phyloP scores from a whole-genome alignment of 108 stramenopile species.

The Skeletonema costatum region DNA sequence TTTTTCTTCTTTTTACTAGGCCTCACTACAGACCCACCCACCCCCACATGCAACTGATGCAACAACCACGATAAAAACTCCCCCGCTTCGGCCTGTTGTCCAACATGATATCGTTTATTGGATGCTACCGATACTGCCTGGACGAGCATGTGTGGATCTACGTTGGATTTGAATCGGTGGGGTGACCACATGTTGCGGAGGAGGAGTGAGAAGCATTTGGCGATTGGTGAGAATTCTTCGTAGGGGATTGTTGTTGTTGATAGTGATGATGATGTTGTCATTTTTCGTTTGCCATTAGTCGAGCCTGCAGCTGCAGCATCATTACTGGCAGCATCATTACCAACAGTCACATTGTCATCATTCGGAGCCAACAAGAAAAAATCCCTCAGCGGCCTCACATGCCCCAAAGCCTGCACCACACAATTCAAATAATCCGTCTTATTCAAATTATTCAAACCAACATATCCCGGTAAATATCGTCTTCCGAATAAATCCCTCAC shows the following conservation, averaged over 20 bases:
- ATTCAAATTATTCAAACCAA: conserved; percentile 93
- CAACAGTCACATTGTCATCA: not conserved
- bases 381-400: conserved; percentile 91
- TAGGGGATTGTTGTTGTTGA: conserved; percentile 14
- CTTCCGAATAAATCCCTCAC: conserved; percentile 92
- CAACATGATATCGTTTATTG: conserved; percentile 88
- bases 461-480: conserved; percentile 94
- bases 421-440: conserved; percentile 95
- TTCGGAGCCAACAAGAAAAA: conserved; percentile 78
- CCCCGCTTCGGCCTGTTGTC: conserved; percentile 87
- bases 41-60: conserved; percentile 89
- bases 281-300: conserved; percentile 26
- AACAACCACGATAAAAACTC: conserved; percentile 97
- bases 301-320: not conserved
- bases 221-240: conserved; percentile 54
- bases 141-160: conserved; percentile 96
- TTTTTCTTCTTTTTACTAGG: conserved; percentile 45
- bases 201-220: conserved; percentile 87
- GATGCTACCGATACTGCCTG: conserved; percentile 88
- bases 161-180: conserved; percentile 90
- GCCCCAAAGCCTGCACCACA: conserved; percentile 90
- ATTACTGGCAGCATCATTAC: not conserved
- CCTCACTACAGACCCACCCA: conserved; percentile 59
- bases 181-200: conserved; percentile 94
- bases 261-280: not conserved